Conservation (phyloP, 805 yeast species). For the Kodamaea jinghongensis region DNA sequence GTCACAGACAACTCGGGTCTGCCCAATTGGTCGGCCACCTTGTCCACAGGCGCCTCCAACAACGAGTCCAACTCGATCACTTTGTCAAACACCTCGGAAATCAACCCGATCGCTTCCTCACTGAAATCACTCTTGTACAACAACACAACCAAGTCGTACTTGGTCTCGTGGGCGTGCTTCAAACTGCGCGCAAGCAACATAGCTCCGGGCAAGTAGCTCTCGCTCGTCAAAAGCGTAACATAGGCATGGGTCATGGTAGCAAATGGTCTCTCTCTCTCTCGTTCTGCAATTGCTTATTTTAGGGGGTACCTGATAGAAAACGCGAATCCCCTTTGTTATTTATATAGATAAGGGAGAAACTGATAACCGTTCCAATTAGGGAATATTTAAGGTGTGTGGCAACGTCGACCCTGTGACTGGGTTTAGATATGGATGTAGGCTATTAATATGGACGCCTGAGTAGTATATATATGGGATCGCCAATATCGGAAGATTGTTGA, state of each 20-base stretch:
- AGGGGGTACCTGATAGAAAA: no score
- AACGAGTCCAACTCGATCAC: slow-evolving; percentile 21
- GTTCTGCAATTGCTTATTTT: no score
- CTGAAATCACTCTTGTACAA: slow-evolving; percentile 15
- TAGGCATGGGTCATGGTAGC: slow-evolving; percentile 14
- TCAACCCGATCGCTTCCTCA: slow-evolving; percentile 17
- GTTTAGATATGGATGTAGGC: no score
- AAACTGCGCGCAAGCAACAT: slow-evolving; percentile 28
- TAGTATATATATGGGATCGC: no score
- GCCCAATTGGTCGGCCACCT: slow-evolving; percentile 22
- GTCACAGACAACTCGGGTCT: slow-evolving; percentile 26
- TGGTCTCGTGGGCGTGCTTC: slow-evolving; percentile 14
- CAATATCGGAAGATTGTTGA: no score
- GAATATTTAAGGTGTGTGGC: no score
- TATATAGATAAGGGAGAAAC: no score
- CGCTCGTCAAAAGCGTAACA: slow-evolving; percentile 32
- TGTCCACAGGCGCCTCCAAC: slow-evolving; percentile 17
- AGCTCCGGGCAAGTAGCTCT: slow-evolving; percentile 37
- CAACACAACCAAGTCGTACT: slow-evolving; percentile 19
- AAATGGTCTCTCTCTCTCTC: no score
- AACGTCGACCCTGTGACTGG: no score
- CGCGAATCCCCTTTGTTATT: no score
- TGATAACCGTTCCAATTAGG: no score
- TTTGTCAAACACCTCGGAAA: slow-evolving; percentile 23
- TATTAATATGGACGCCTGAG: no score